Percentiles rank a stretch among this genome's conserved stretches.
These are phyloP conservation scores for Escovopsis weberi DNA, from an alignment of 2,329 filamentous ascomycete genomes.

Conservation along the genomic window DNA sequence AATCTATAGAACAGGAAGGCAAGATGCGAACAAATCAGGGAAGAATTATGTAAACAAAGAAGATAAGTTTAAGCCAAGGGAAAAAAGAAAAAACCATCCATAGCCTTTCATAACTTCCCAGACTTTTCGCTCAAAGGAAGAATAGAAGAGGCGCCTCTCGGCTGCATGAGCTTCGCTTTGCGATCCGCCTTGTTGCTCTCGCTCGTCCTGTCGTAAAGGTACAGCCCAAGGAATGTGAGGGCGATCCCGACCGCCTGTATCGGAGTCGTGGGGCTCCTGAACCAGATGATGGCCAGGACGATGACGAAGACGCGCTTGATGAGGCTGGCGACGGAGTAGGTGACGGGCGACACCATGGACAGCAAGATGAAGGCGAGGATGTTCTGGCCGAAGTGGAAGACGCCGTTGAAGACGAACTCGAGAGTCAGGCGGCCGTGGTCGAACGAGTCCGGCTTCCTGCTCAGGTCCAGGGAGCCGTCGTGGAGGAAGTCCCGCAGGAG, in stretches of 20 bases:
- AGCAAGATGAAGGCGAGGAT: conserved; percentile 87
- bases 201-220: conserved; percentile 87
- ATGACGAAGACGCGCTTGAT: conserved; percentile 98
- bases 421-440: conserved; percentile 58
- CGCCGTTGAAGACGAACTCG: conserved; percentile 95
- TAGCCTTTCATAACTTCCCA: background rate
- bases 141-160: conserved; percentile 30
- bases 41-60: no score
- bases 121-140: conserved; percentile 47
- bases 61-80: no score
- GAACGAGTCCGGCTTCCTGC: conserved; percentile 47
- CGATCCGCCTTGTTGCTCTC: conserved; percentile 80
- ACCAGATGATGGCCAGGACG: conserved; percentile 89
- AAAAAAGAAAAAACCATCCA: no score
- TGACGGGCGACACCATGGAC: conserved; percentile 88
- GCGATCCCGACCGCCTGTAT: conserved; percentile 74
- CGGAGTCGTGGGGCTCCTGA: conserved; percentile 72
- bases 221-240: conserved; percentile 82
- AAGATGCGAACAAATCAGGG: no score
- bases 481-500: conserved; percentile 65
- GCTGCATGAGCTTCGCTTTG: conserved; percentile 52
- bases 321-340: conserved; percentile 88
- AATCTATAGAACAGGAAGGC: no score
- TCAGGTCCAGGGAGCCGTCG: conserved; percentile 60
- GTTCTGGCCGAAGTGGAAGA: conserved; percentile 92